These are phyloP conservation scores for Fagus sylvatica DNA, from an alignment of 306 rosid species.

Conservation along the genomic window DNA sequence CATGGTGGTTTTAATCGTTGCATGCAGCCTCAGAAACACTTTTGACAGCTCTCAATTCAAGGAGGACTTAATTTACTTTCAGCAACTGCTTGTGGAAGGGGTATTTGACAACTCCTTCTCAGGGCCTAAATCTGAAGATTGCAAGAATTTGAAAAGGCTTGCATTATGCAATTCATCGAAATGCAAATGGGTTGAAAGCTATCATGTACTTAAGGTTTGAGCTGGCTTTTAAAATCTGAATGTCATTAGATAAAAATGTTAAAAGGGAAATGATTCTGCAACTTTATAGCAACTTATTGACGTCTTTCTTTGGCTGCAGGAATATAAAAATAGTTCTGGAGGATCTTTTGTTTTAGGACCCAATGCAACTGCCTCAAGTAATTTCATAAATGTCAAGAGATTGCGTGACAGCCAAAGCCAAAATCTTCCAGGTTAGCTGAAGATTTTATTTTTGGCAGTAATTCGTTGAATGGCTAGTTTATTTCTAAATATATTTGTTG, in stretches of 20 bases:
- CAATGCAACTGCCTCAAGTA: conserved; percentile 45
- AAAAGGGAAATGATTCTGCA: conserved; percentile 3
- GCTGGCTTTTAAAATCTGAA: conserved; percentile 21
- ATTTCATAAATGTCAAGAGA: conserved; percentile 52
- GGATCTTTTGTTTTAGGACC: conserved; percentile 46
- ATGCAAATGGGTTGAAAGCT: conserved; percentile 81
- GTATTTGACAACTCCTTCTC: conserved; percentile 69
- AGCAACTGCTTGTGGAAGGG: conserved; percentile 90
- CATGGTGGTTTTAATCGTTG: conserved; percentile 34
- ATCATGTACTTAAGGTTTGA: conserved; percentile 72
- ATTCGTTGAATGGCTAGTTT: neutral
- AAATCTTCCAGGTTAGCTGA: conserved; percentile 70
- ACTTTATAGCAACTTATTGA: conserved; percentile 3
- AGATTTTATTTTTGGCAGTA: conserved; percentile 9
- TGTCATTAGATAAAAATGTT: neutral
- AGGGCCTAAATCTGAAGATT: conserved; percentile 76
- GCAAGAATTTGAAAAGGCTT: conserved; percentile 77
- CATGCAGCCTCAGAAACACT: conserved; percentile 78
- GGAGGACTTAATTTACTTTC: conserved; percentile 79
- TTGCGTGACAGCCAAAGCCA: conserved; percentile 56
- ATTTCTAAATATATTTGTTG: neutral
- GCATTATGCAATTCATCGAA: conserved; percentile 59
- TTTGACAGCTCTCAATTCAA: conserved; percentile 75
- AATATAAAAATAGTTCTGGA: conserved; percentile 45
- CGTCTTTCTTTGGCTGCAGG: conserved; percentile 53